Evolutionary conservation across 805 yeast species (phyloP), one percentile per base, ranked within the genome.

Genomic region (Cyberlindnera petersonii): DNA sequence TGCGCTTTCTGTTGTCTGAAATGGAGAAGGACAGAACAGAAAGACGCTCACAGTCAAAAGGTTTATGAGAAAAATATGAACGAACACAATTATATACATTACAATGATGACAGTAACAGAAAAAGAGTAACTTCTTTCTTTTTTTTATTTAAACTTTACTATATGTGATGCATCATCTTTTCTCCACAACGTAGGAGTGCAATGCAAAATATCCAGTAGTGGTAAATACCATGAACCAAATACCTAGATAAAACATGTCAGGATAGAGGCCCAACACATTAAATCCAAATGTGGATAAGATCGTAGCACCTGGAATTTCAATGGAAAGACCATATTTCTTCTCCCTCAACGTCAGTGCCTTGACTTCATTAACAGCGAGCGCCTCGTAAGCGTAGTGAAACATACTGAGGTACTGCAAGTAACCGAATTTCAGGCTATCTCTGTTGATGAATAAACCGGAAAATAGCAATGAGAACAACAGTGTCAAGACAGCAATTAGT

Each of bases 351-450:
- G 86, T 79, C 57, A 93, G 71, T 24, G 86, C 85, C 54, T 82
- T 84, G 9, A 91, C 98, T 58, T 93, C 98, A 60, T 93, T 93
- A 39, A 93, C 89, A 4, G 88, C 72, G 48, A 93, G 67, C 0
- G 97, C 86, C 59, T 93, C 98, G 59, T 91, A 93, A 0, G 96
- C 97, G 56, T 88, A 93, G 61, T 93, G 98, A 72, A 91, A 93
- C 38, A 91, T 77, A 1, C 97, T 88, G 18, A 89, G 60, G 66
- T 83, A 84, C 62, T 88, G 88, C 48, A 89, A 68, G 75, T 86
- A 81, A 39, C 75, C 75, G 42, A 88, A 75, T 44, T 71, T 77
- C 27, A 66, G 60, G 23, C 64, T 61, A 34, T 86, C 87, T 39
- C 88, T 86, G 59, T 91, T 91, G 55, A 93, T 78, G 58, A 93